phyloP scores from a whole-genome alignment of 352 stramenopile species.

The Phytopythium cucurbitacearum region DNA sequence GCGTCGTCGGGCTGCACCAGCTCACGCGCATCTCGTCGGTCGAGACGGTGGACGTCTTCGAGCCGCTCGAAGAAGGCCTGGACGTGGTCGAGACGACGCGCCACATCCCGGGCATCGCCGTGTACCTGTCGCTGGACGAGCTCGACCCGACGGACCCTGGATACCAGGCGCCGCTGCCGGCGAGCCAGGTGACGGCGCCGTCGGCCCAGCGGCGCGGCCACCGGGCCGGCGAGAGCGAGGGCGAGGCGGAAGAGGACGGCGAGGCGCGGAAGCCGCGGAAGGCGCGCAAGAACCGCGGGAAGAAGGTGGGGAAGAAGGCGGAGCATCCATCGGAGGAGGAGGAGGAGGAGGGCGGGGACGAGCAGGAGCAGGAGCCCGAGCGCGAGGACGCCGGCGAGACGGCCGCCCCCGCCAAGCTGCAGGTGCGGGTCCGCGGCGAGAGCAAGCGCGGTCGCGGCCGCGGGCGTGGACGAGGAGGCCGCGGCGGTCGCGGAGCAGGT shows the following conservation, averaged over 20 bases:
- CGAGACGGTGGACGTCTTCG: conserved; percentile 78
- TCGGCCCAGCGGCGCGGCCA: conserved; percentile 27
- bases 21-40: conserved; percentile 77
- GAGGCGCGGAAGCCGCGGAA: conserved; percentile 7
- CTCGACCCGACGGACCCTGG: conserved; percentile 52
- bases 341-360: neutral
- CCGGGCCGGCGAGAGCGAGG: conserved; percentile 3
- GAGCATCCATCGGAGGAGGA: neutral
- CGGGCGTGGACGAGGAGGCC: conserved; percentile 13
- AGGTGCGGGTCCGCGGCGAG: too few relatives aligned
- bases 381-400: conserved; percentile 8
- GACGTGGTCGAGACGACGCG: conserved; percentile 72
- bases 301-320: conserved; percentile 10
- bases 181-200: conserved; percentile 38
- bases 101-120: conserved; percentile 71
- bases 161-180: conserved; percentile 71
- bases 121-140: conserved; percentile 64
- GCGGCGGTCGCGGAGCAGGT: conserved; percentile 7
- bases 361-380: conserved; percentile 6
- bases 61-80: conserved; percentile 81
- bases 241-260: neutral
- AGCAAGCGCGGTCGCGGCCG: conserved; percentile 25
- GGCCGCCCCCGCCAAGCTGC: neutral
- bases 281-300: conserved; percentile 9
- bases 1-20: conserved; percentile 65